Conservation (phyloP, 768 basidiomycete species). For the Leccinum barrowsii region DNA sequence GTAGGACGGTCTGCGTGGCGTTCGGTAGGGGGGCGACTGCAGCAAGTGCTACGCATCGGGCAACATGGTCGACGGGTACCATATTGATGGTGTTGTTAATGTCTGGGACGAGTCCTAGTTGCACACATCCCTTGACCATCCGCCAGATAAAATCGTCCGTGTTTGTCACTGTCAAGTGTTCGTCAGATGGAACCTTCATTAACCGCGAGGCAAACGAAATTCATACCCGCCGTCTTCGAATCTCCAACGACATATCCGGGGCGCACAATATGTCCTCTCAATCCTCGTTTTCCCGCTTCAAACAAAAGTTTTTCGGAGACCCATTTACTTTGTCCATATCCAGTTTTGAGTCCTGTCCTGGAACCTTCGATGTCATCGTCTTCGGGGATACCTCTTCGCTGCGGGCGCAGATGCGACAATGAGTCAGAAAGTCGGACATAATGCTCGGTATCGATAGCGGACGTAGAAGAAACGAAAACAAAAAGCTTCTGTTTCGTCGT, state of each 20-base stretch:
- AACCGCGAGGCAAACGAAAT: background rate
- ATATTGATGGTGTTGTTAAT: constrained; percentile 99
- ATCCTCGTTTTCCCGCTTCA: constrained; percentile 84
- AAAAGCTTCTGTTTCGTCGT: constrained; percentile 71
- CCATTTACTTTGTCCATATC: constrained; percentile 99
- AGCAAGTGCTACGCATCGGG: constrained; percentile 73
- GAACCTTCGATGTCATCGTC: constrained; percentile 87
- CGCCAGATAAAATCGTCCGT: constrained; percentile 99
- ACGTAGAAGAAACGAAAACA: constrained; percentile 93
- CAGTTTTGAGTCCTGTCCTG: constrained; percentile 68
- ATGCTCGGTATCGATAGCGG: constrained; percentile 87
- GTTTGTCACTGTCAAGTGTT: constrained; percentile 71
- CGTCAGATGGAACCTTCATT: constrained; percentile 2
- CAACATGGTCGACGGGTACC: constrained; percentile 97
- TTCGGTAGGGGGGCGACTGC: constrained; percentile 55
- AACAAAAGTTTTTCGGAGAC: constrained; percentile 93
- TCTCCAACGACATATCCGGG: constrained; percentile 97
- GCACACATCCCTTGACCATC: constrained; percentile 96
- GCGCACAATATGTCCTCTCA: constrained; percentile 82
- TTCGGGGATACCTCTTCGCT: constrained; percentile 75
- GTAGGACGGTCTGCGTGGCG: constrained; percentile 58
- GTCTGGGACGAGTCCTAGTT: constrained; percentile 93
- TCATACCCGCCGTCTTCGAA: constrained; percentile 77
- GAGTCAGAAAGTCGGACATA: constrained; percentile 87
- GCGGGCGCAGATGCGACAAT: constrained; percentile 37